A percentile compares a stretch with the other conserved stretches of the same genome.
phyloP scores from a whole-genome alignment of 139 green algal genomes.

The Closterium sp. region DNA sequence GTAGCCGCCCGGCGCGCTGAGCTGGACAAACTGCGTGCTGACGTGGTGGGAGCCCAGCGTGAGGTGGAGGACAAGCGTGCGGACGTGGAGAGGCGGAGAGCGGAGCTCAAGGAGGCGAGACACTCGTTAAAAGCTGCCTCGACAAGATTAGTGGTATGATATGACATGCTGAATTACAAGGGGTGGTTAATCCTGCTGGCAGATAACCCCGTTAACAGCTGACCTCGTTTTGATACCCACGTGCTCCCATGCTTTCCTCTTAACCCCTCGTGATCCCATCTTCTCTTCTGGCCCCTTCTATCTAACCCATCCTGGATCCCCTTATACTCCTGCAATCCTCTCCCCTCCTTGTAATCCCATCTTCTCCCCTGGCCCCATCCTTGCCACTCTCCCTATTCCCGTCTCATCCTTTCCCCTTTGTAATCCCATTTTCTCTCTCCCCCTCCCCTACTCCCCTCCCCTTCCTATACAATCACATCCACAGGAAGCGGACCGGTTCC shows the following conservation, averaged over 20 bases:
- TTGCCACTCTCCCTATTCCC: too few species aligned
- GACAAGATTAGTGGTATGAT: background rate
- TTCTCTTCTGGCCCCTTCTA: too few species aligned
- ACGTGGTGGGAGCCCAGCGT: background rate
- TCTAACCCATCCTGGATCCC: too few species aligned
- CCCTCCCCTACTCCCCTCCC: background rate
- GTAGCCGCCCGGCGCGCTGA: background rate
- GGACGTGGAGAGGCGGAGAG: background rate
- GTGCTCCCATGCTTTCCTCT: too few species aligned
- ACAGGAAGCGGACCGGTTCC: background rate
- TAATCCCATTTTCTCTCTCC: background rate
- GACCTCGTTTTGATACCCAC: too few species aligned
- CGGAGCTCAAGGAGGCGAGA: background rate
- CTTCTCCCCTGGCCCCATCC: too few species aligned
- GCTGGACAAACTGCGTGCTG: background rate
- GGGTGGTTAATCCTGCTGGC: background rate
- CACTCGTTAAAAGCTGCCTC: background rate
- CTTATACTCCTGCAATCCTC: too few species aligned
- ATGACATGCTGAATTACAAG: too few species aligned
- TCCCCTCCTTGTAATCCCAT: too few species aligned
- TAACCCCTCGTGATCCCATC: too few species aligned
- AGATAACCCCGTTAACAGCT: background rate
- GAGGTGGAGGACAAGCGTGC: background rate
- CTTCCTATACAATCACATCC: background rate
- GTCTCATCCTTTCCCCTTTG: too few species aligned